Base-by-base conservation (phyloP, 352 stramenopile genomes). In the Blastocystis sp. region DNA sequence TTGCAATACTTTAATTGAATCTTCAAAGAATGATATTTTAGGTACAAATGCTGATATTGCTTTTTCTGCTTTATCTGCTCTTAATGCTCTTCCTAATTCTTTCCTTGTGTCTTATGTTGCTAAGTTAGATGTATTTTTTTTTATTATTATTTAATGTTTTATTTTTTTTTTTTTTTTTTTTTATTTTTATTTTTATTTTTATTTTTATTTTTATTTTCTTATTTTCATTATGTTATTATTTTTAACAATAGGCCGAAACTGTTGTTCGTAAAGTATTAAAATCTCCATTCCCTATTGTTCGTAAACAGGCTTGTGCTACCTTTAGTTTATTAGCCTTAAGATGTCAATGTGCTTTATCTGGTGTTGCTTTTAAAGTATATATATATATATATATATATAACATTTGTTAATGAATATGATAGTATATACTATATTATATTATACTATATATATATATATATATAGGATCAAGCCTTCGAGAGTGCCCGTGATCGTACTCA, bases 1-100 rank as follows among this genome's bases (percentile, higher is more conserved):
- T 9, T 62, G 39, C 7, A 42, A 62, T 5, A 42, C 33, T 27
- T 54, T 62, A 30, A 62, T 62, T 39, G 52, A 62, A 18, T 54
- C 18, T 30, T 39, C 54, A 10, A 47, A 34, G 19, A 49, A 19
- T 6, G 52, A 62, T 41, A 43, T 62, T 24, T n/a, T 52, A 62
- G 52, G 44, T 7, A n/a, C 28, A 3, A 49, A 43, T 34, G 52
- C 39, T 54, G 52, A 62, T 18, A 42, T 62, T 24, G 52, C 54
- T 11, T 62, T 54, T 30, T 54, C 52, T 1, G 52, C 52, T 11
- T 33, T 62, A 13, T 39, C 48, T 48, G 36, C 52, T 6, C 23
- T 62, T 39, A 62, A 62, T 18, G 11, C 25, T 54, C 52, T 62
- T 16, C 48, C 52, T 9, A 42, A 42, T 21, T 49, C 35, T 1